Percentiles rank a stretch among this genome's conserved stretches.
These are phyloP conservation scores for Plasmopara viticola DNA, from an alignment of 352 stramenopile genomes.

Conservation along the genomic window DNA sequence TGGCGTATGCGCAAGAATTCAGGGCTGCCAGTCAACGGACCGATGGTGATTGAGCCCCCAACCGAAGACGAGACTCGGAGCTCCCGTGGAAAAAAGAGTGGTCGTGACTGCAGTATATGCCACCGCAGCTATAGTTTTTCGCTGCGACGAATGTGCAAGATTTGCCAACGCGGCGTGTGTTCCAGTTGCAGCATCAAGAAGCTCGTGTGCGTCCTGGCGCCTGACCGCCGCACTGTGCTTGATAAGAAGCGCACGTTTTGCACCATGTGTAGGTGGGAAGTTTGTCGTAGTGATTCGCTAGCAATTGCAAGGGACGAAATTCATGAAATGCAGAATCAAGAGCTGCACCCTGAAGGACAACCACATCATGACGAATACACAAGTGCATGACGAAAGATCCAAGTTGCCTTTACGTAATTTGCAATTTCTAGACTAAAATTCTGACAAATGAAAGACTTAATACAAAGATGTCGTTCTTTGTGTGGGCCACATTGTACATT, in stretches of 20 bases:
- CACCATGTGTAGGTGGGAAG: constrained; percentile 23
- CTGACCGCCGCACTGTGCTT: constrained; percentile 27
- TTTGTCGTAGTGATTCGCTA: constrained; percentile 19
- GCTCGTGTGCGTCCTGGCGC: constrained; percentile 32
- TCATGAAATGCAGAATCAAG: constrained; percentile 10
- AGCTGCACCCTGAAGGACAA: constrained; percentile 1
- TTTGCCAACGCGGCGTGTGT: constrained; percentile 22
- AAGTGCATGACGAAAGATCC: background rate
- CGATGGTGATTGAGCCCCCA: constrained; percentile 15
- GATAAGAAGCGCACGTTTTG: constrained; percentile 39
- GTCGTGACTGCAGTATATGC: constrained; percentile 6
- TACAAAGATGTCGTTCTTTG: background rate
- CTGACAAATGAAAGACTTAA: background rate
- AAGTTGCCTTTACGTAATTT: background rate
- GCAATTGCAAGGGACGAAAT: constrained; percentile 29
- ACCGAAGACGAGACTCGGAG: background rate
- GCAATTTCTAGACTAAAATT: background rate
- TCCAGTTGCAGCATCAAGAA: constrained; percentile 34
- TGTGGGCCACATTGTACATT: background rate
- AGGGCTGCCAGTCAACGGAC: constrained; percentile 17
- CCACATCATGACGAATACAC: constrained; percentile 17
- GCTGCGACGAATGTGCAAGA: constrained; percentile 20
- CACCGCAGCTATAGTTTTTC: constrained; percentile 16
- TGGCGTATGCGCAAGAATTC: constrained; percentile 37
- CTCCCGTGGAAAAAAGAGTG: constrained; percentile 2